These are phyloP conservation scores for Diplodia seriata DNA, from an alignment of 2,329 filamentous ascomycete genomes.

Conservation along the genomic window DNA sequence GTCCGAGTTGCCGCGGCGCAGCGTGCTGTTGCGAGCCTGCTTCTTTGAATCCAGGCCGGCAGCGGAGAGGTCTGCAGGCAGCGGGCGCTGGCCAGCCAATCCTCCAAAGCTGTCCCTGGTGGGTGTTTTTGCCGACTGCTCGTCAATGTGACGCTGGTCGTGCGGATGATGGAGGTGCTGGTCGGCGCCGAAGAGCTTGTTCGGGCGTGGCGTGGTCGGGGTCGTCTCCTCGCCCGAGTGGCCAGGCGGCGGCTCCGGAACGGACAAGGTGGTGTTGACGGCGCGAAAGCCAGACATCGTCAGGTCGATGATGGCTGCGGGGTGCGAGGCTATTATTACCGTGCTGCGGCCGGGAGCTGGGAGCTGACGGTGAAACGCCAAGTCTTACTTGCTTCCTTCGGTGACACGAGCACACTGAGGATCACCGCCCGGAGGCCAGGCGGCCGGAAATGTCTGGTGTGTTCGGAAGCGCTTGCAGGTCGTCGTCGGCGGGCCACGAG, in stretches of 20 bases:
- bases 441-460: conserved; percentile 31
- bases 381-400: conserved; percentile 33
- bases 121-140: conserved; percentile 63
- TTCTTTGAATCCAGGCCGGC: conserved; percentile 61
- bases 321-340: conserved; percentile 33
- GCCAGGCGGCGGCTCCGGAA: conserved; percentile 51
- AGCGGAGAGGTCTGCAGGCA: conserved; percentile 52
- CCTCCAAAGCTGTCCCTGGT: conserved; percentile 63
- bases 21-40: conserved; percentile 26
- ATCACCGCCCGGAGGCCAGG: conserved; percentile 33
- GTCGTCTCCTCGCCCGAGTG: conserved; percentile 61
- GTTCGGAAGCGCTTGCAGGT: conserved; percentile 28
- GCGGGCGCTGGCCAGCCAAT: conserved; percentile 54
- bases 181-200: conserved; percentile 51
- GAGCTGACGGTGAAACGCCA: conserved; percentile 34
- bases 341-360: conserved; percentile 27
- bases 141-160: conserved; percentile 46
- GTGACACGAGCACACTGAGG: conserved; percentile 33
- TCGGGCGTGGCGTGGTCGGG: conserved; percentile 62
- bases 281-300: conserved; percentile 66
- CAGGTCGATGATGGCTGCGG: conserved; percentile 27
- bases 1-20: conserved; percentile 28
- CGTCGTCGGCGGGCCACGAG: conserved; percentile 22
- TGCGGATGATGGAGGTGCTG: conserved; percentile 43
- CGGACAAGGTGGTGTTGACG: conserved; percentile 63